Base-by-base conservation (phyloP, 345 rosid genomes). In the Populus tremula region DNA sequence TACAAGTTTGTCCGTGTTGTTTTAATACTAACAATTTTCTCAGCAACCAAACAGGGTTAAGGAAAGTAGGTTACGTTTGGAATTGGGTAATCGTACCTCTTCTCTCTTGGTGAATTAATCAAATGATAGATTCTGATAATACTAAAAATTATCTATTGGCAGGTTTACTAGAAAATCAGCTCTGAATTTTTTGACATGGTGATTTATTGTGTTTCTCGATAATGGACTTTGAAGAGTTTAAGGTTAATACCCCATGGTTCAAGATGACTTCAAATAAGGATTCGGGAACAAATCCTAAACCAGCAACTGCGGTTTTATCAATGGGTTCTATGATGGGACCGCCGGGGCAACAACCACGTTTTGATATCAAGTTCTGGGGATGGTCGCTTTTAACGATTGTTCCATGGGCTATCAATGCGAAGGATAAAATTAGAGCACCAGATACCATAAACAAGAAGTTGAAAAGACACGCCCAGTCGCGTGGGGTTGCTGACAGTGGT, bases 391-490 rank as follows among this genome's bases (percentile, higher is more conserved):
- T 82, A 45, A 86, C 98, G 3, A 62, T 87, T 11, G 50, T 90
- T 78, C 96, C 97, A 1, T 88, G 92, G 91, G 83, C 84, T 31
- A 53, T 68, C 27, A 70, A 65, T 29, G 23, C 85, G 0, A 59
- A 62, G 72, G 90, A 90, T 27, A 82, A 67, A 68, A 78, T 75
- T 65, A 65, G 47, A 72, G 78, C 74, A 69, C 91, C 98, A 11
- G 87, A 89, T 41, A 86, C 93, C 74, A 89, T 91, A 68, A 90
- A 93, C 79, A 88, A 84, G 83, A 81, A 82, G 82, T 83, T 93
- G 82, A 89, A 85, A 82, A 85, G 86, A 79, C 88, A 65, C 64
- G 89, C 88, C 0, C 87, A 29, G 47, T 76, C 85, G 36, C 82
- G 76, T 20, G 75, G 78, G 41, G 35, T 72, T 7, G 69, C 77